Conservation (phyloP, 2,329 filamentous ascomycete species). For the Fusarium camptoceras region DNA sequence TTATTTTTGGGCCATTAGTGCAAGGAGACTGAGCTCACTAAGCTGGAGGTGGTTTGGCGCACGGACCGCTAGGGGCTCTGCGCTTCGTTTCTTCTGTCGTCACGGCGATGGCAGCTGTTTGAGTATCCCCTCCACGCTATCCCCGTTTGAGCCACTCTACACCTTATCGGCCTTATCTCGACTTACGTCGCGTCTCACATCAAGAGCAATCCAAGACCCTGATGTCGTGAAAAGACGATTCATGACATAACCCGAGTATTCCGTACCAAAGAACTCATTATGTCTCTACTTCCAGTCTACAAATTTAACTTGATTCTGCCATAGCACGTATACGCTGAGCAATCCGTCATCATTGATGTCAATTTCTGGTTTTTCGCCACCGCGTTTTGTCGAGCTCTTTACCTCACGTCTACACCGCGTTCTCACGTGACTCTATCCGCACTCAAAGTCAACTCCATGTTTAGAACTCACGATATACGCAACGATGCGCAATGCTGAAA, state of each 20-base stretch:
- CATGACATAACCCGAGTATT: not conserved
- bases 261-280: not conserved
- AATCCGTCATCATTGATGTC: conserved; percentile 17
- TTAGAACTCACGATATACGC: conserved; percentile 1
- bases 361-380: not conserved
- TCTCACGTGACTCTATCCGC: conserved; percentile 36
- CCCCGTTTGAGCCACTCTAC: not conserved
- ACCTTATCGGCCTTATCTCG: conserved; percentile 16
- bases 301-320: not conserved
- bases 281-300: not conserved
- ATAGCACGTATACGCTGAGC: not conserved
- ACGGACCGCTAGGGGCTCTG: conserved; percentile 36
- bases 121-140: conserved; percentile 8
- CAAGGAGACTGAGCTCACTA: conserved; percentile 29
- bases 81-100: conserved; percentile 46
- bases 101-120: conserved; percentile 49
- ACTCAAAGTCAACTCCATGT: conserved; percentile 19
- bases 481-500: conserved; percentile 12
- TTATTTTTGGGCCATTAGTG: conserved; percentile 43
- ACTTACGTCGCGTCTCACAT: conserved; percentile 43
- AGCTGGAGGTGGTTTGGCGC: conserved; percentile 40
- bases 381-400: conserved; percentile 19
- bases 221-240: conserved; percentile 12
- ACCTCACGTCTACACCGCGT: conserved; percentile 24
- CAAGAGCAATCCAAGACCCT: conserved; percentile 14